A percentile compares a stretch with the other conserved stretches of the same genome.
Conservation (phyloP, 345 rosid species). For the Moricandia moricandioides region DNA sequence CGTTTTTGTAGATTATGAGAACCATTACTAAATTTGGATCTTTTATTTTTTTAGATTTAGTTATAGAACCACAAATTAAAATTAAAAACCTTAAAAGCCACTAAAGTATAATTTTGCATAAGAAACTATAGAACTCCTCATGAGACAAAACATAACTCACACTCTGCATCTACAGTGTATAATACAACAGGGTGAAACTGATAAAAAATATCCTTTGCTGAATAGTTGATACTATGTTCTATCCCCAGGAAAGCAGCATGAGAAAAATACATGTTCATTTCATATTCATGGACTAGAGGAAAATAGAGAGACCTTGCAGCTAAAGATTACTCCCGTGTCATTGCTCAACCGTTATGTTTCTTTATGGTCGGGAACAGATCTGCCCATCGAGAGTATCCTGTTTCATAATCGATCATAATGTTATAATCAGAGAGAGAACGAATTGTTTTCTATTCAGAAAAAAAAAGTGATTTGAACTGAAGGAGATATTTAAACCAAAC, state of each 20-base stretch:
- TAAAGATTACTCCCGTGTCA: background rate
- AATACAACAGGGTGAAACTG: conserved; percentile 8
- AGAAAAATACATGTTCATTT: background rate
- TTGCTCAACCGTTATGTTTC: conserved; percentile 15
- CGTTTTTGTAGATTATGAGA: background rate
- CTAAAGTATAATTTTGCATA: no score
- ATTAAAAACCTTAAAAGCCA: background rate
- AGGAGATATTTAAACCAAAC: conserved; percentile 36
- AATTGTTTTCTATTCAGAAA: background rate
- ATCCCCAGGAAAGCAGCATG: background rate
- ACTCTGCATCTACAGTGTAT: background rate
- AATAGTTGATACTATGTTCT: background rate
- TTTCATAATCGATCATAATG: conserved; percentile 2
- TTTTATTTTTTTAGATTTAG: background rate
- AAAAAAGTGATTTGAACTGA: background rate
- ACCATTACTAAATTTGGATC: background rate
- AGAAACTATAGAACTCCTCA: no score
- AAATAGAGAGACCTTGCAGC: background rate
- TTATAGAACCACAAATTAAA: background rate
- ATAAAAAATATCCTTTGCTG: background rate
- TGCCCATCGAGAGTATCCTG: conserved; percentile 67
- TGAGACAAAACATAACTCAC: background rate
- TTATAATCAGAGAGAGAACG: background rate
- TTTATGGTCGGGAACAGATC: conserved; percentile 49
- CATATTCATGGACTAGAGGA: background rate